Percentiles rank a stretch among this genome's conserved stretches.
Evolutionary conservation across 1,139 yeast species (phyloP).

Genomic region (Meyerozyma athensensis): DNA sequence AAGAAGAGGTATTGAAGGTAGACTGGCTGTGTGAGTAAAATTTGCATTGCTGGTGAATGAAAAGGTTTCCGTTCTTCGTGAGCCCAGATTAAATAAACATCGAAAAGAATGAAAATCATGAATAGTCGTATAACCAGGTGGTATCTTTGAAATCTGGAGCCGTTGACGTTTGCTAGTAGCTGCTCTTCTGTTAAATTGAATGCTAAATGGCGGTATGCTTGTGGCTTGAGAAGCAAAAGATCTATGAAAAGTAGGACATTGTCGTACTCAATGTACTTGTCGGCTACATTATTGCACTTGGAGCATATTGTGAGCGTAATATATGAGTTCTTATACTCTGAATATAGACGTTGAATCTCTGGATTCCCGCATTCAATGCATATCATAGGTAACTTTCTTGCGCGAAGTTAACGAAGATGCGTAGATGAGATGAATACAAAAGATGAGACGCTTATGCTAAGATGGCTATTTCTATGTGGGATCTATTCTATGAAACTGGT

Average conservation of each 20-base stretch:
- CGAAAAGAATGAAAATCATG: constrained; percentile 69
- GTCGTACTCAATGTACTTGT: constrained; percentile 89
- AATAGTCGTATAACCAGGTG: constrained; percentile 44
- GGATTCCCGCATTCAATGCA: constrained; percentile 82
- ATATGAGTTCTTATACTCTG: constrained; percentile 71
- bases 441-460: too few species aligned
- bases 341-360: constrained; percentile 56
- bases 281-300: constrained; percentile 70
- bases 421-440: neutral
- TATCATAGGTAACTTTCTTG: constrained; percentile 50
- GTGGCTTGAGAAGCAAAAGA: constrained; percentile 74
- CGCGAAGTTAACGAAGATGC: neutral
- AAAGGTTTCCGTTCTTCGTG: constrained; percentile 61
- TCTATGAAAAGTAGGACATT: constrained; percentile 80
- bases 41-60: constrained; percentile 22
- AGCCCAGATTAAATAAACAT: constrained; percentile 90
- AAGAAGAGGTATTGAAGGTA: constrained; percentile 64
- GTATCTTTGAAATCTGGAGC: constrained; percentile 12
- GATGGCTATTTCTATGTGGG: neutral
- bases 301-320: constrained; percentile 78
- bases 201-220: constrained; percentile 85
- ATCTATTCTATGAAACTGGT: constrained; percentile 29
- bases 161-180: constrained; percentile 13
- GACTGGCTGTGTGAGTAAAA: constrained; percentile 42
- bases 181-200: constrained; percentile 57